Evolutionary conservation across 1,284 basidiomycete genomes (phyloP).

Genomic region (Fomitopsis schrenkii): DNA sequence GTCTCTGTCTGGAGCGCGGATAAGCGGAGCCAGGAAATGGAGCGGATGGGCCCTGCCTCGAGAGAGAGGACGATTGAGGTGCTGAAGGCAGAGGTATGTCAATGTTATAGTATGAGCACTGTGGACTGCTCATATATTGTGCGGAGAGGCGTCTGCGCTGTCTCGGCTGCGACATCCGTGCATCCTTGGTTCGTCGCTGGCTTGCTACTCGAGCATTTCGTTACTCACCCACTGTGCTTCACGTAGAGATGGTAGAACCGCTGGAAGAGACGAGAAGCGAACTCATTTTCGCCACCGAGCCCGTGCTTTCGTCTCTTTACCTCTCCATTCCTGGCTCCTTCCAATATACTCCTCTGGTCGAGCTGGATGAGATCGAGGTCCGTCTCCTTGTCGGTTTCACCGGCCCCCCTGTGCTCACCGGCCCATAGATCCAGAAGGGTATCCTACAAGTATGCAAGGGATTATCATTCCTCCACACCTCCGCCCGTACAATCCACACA

Average conservation of each 20-base stretch:
- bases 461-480: conserved; percentile 88
- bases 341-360: conserved; percentile 53
- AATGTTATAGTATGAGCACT: conserved; percentile 6
- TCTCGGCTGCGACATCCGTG: conserved; percentile 90
- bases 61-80: conserved; percentile 78
- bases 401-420: background rate
- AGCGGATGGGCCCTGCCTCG: conserved; percentile 55
- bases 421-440: conserved; percentile 87
- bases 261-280: conserved; percentile 90
- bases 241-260: conserved; percentile 93
- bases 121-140: conserved; percentile 4
- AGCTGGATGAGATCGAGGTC: conserved; percentile 90
- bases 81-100: conserved; percentile 80
- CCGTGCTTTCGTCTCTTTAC: conserved; percentile 74
- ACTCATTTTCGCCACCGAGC: conserved; percentile 92
- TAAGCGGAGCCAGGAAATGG: conserved; percentile 73
- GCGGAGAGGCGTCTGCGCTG: conserved; percentile 74
- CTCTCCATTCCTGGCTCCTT: conserved; percentile 67
- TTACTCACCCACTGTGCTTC: background rate
- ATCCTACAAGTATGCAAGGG: conserved; percentile 93
- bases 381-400: conserved; percentile 13
- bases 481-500: conserved; percentile 88
- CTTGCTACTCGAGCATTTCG: too few species aligned
- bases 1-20: conserved; percentile 91
- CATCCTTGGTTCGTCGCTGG: conserved; percentile 63